These are phyloP conservation scores for Chytridium lagenaria DNA, from an alignment of 371 early-diverging fungal species.

Conservation along the genomic window DNA sequence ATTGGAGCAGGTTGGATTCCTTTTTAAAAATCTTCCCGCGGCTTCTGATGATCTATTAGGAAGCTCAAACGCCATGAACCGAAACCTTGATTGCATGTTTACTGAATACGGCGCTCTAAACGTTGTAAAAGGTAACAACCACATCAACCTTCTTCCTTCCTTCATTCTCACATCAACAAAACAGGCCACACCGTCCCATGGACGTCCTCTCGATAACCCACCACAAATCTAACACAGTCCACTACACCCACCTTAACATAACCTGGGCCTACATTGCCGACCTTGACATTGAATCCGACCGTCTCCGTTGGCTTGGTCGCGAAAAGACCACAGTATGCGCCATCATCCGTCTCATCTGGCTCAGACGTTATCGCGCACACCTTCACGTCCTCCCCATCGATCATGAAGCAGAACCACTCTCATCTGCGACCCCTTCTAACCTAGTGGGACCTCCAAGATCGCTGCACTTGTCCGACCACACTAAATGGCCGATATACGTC, in stretches of 20 bases:
- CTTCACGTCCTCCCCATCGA: slow-evolving; percentile 60
- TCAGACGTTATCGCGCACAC: slow-evolving; percentile 61
- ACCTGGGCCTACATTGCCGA: slow-evolving; percentile 69
- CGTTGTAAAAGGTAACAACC: slow-evolving; percentile 49
- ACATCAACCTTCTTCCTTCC: background rate
- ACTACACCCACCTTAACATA: slow-evolving; percentile 53
- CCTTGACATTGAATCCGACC: slow-evolving; percentile 68
- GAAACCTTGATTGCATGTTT: slow-evolving; percentile 39
- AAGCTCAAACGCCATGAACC: slow-evolving; percentile 52
- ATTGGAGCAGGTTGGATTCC: slow-evolving; percentile 50
- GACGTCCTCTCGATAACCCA: slow-evolving; percentile 44
- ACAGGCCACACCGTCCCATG: slow-evolving; percentile 41
- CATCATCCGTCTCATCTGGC: slow-evolving; percentile 55
- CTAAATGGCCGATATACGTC: slow-evolving; percentile 38
- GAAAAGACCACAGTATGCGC: slow-evolving; percentile 59
- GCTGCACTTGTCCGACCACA: slow-evolving; percentile 22
- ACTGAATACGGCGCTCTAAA: slow-evolving; percentile 43
- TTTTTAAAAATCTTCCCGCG: background rate
- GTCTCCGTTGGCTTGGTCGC: slow-evolving; percentile 59
- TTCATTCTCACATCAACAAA: slow-evolving; percentile 9
- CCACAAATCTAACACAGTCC: slow-evolving; percentile 38
- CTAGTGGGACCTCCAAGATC: slow-evolving; percentile 33
- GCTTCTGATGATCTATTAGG: slow-evolving; percentile 24
- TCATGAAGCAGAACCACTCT: slow-evolving; percentile 4
- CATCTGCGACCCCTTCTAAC: slow-evolving; percentile 5